A percentile compares a stretch with the other conserved stretches of the same genome.
phyloP scores from a whole-genome alignment of 805 yeast genomes.

The Maudiozyma pseudohumilis region DNA sequence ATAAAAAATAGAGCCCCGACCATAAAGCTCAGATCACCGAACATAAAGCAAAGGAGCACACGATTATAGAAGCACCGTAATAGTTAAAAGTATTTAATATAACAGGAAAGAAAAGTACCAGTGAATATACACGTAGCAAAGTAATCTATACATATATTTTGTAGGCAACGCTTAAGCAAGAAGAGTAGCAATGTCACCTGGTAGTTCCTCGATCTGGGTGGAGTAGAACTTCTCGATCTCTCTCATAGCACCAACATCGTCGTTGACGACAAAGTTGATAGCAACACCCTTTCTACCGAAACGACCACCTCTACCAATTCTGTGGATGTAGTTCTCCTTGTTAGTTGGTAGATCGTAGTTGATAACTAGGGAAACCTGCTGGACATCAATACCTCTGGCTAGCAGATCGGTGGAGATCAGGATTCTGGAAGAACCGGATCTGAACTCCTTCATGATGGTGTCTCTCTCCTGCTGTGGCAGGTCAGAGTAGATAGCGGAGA shows the following conservation, averaged over 20 bases:
- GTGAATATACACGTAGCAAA: slow-evolving; percentile 2
- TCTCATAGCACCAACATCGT: slow-evolving; percentile 63
- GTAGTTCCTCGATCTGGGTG: slow-evolving; percentile 69
- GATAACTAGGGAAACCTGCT: slow-evolving; percentile 91
- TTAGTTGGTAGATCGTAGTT: slow-evolving; percentile 91
- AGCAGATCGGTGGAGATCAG: slow-evolving; percentile 93
- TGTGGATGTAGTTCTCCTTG: slow-evolving; percentile 91
- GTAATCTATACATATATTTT: slow-evolving; percentile 3
- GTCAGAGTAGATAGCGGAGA: slow-evolving; percentile 94
- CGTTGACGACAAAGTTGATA: slow-evolving; percentile 79
- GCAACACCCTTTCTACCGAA: slow-evolving; percentile 99
- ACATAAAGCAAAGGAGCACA: no score
- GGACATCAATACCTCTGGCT: slow-evolving; percentile 98
- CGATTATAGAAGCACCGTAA: no score
- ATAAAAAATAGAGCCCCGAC: slow-evolving; percentile 3
- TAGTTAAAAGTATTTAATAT: slow-evolving; percentile 1
- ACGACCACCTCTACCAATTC: slow-evolving; percentile 97
- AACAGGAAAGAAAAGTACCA: slow-evolving; percentile 1
- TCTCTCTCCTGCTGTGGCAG: slow-evolving; percentile 94
- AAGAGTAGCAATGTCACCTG: slow-evolving; percentile 56
- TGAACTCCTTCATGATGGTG: slow-evolving; percentile 88
- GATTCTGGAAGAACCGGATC: slow-evolving; percentile 87
- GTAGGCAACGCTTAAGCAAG: slow-evolving; percentile 12
- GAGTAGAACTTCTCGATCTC: slow-evolving; percentile 69
- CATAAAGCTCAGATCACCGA: slow-evolving; percentile 4